These are phyloP conservation scores for Globisporangium apiculatum DNA, from an alignment of 352 stramenopile genomes.

Conservation along the genomic window DNA sequence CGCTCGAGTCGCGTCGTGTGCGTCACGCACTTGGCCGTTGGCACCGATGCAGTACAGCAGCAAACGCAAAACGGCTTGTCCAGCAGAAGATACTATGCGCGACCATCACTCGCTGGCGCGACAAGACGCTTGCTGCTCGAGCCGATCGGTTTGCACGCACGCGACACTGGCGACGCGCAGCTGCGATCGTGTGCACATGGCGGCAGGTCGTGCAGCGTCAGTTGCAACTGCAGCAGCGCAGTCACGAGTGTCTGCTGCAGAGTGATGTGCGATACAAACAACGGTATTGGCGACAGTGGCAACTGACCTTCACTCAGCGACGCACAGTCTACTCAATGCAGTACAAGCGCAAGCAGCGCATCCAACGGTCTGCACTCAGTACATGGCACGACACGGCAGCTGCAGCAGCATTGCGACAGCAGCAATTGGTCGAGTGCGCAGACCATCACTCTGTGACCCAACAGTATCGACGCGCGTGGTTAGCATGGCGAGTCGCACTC, in stretches of 20 bases:
- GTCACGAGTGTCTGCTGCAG: too few species aligned
- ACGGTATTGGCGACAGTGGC: too few species aligned
- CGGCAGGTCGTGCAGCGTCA: too few species aligned
- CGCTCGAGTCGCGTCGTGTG: slow-evolving; percentile 12
- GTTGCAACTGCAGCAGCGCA: too few species aligned
- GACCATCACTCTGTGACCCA: background rate
- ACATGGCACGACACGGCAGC: background rate
- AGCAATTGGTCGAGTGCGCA: slow-evolving; percentile 12
- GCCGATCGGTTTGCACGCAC: slow-evolving; percentile 22
- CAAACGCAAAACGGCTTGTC: slow-evolving; percentile 12
- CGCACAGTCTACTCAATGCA: background rate
- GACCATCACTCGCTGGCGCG: background rate
- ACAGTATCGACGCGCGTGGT: slow-evolving; percentile 6
- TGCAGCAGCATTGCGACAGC: background rate
- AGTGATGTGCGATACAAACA: too few species aligned
- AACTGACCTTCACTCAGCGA: background rate
- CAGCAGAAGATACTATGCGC: background rate
- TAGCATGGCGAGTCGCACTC: slow-evolving; percentile 13
- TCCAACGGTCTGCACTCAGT: background rate
- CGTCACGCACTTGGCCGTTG: slow-evolving; percentile 16
- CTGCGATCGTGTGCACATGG: slow-evolving; percentile 11
- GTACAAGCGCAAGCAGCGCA: background rate
- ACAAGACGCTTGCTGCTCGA: background rate
- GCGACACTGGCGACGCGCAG: slow-evolving; percentile 17
- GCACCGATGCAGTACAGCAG: slow-evolving; percentile 9